phyloP scores from a whole-genome alignment of 2,329 filamentous ascomycete genomes.

The Paecilomyces sp. region DNA sequence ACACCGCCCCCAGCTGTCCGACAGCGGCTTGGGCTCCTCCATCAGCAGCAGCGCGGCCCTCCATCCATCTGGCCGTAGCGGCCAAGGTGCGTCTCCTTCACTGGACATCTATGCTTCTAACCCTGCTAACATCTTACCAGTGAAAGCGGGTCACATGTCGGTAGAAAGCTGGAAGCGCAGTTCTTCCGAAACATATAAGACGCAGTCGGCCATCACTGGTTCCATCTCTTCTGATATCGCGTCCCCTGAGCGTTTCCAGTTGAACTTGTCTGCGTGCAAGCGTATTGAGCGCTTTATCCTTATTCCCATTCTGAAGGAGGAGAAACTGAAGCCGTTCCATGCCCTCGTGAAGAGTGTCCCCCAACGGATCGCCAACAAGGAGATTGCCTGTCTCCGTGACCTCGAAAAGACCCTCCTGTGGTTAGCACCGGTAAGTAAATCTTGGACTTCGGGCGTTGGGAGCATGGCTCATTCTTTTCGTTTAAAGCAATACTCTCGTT shows the following conservation, averaged over 20 bases:
- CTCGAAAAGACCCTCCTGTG: slow-evolving; percentile 90
- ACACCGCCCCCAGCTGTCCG: slow-evolving; percentile 64
- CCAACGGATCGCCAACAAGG: slow-evolving; percentile 69
- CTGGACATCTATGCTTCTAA: slow-evolving; percentile 10
- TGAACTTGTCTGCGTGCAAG: slow-evolving; percentile 64
- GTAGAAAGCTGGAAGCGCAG: slow-evolving; percentile 11
- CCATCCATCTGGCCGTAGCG: slow-evolving; percentile 40
- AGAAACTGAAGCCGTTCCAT: slow-evolving; percentile 71
- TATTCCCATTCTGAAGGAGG: slow-evolving; percentile 66
- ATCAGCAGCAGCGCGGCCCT: slow-evolving; percentile 52
- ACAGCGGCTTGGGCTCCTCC: slow-evolving; percentile 83
- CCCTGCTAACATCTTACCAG: slow-evolving; percentile 10
- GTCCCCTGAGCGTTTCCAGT: slow-evolving; percentile 47
- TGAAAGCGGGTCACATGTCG: slow-evolving; percentile 18
- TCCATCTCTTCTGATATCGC: slow-evolving; percentile 47
- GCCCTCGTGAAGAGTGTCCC: slow-evolving; percentile 72
- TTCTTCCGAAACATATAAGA: slow-evolving; percentile 27
- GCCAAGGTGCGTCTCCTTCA: slow-evolving; percentile 37
- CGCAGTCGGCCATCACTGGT: slow-evolving; percentile 54
- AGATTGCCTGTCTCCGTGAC: slow-evolving; percentile 86
- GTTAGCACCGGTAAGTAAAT: slow-evolving; percentile 82
- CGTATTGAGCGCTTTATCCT: slow-evolving; percentile 76
- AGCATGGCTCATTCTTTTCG: slow-evolving; percentile 59
- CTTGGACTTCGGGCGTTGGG: slow-evolving; percentile 52
- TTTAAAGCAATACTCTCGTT: slow-evolving; percentile 63